Evolutionary conservation across 345 rosid genomes (phyloP).

Genomic region (Lepidium africanum): DNA sequence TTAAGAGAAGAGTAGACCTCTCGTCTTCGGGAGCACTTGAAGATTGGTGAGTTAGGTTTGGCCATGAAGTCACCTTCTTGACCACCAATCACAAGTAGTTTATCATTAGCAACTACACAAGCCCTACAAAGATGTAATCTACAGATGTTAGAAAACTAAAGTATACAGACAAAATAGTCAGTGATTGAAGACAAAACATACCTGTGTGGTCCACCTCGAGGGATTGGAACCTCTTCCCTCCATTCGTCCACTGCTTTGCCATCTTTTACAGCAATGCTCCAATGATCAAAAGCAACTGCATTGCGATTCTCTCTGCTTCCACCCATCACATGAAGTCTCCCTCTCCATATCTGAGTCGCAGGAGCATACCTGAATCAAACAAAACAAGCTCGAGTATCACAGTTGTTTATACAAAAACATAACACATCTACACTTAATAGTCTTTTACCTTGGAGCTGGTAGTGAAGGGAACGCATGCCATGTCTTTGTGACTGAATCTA

Average conservation of each 20-base stretch:
- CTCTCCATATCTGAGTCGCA: slow-evolving; percentile 90
- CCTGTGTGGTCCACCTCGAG: slow-evolving; percentile 96
- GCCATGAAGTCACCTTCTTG: slow-evolving; percentile 95
- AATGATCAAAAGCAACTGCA: slow-evolving; percentile 64
- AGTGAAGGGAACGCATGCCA: slow-evolving; percentile 58
- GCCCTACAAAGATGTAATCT: slow-evolving; percentile 38
- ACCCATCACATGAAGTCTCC: slow-evolving; percentile 88
- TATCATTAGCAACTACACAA: slow-evolving; percentile 43
- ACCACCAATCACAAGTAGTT: slow-evolving; percentile 63
- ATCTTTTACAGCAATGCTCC: slow-evolving; percentile 78
- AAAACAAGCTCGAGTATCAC: not conserved
- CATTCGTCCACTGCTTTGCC: slow-evolving; percentile 66
- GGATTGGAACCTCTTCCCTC: slow-evolving; percentile 59
- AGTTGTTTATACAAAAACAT: not conserved
- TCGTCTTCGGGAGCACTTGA: slow-evolving; percentile 75
- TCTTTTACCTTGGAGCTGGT: slow-evolving; percentile 62
- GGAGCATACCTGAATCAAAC: slow-evolving; percentile 64
- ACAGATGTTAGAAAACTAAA: not conserved
- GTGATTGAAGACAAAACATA: slow-evolving; percentile 4
- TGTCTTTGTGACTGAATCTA: slow-evolving; percentile 52
- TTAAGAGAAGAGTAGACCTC: slow-evolving; percentile 39
- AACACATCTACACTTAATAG: not conserved
- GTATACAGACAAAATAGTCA: not conserved
- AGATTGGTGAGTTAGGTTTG: slow-evolving; percentile 76
- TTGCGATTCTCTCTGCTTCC: slow-evolving; percentile 86